These are phyloP conservation scores for Simplicillium sp. DNA, from an alignment of 2,329 filamentous ascomycete species.

Conservation along the genomic window DNA sequence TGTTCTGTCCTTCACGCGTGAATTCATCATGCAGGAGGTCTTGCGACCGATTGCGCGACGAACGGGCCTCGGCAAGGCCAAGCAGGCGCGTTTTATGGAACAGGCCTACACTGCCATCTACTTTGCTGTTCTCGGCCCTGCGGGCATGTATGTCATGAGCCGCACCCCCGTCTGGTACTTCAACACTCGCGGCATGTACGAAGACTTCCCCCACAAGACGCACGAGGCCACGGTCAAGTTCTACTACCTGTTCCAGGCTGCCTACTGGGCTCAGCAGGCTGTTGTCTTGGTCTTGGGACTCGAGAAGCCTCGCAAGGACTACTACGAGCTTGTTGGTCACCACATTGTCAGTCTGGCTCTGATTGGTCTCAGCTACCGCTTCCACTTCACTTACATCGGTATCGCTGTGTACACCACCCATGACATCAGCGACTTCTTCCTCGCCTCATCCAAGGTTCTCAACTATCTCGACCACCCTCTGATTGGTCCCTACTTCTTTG, in stretches of 20 bases:
- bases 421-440: slow-evolving; percentile 91
- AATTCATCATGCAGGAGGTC: slow-evolving; percentile 90
- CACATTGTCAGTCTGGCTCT: slow-evolving; percentile 82
- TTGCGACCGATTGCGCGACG: slow-evolving; percentile 66
- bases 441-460: slow-evolving; percentile 83
- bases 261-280: slow-evolving; percentile 92
- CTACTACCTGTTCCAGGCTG: slow-evolving; percentile 90
- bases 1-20: slow-evolving; percentile 84
- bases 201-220: slow-evolving; percentile 72
- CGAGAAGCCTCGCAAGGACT: slow-evolving; percentile 92
- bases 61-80: slow-evolving; percentile 63
- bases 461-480: slow-evolving; percentile 79
- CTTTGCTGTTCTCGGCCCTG: slow-evolving; percentile 73
- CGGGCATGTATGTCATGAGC: slow-evolving; percentile 84
- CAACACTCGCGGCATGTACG: slow-evolving; percentile 85
- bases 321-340: slow-evolving; percentile 84
- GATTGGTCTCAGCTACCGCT: slow-evolving; percentile 82
- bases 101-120: slow-evolving; percentile 92
- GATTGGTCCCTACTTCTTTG: slow-evolving; percentile 73
- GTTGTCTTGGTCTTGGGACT: slow-evolving; percentile 79
- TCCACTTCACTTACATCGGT: slow-evolving; percentile 95
- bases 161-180: slow-evolving; percentile 93
- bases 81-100: slow-evolving; percentile 91
- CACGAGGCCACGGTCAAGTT: slow-evolving; percentile 82
- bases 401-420: slow-evolving; percentile 90